Percentiles rank a stretch among this genome's conserved stretches.
Conservation (phyloP, 169 alveolate species). For the Plasmodium cynomolgi region DNA sequence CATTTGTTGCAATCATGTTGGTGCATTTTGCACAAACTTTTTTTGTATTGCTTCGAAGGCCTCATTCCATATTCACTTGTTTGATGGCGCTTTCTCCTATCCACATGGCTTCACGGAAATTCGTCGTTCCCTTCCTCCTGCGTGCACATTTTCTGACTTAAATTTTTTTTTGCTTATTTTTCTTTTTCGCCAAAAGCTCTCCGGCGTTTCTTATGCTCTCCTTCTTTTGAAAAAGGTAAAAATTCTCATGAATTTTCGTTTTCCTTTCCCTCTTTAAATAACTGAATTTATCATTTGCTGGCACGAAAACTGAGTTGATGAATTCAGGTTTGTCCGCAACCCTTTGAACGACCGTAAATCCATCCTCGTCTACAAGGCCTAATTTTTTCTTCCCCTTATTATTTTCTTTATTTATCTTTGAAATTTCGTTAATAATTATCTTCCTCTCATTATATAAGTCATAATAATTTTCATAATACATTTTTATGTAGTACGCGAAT, state of each 20-base stretch:
- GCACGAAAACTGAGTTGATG: constrained; percentile 45
- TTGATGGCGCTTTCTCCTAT: neutral
- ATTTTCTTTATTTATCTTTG: constrained; percentile 41
- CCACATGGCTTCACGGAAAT: neutral
- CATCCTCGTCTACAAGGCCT: constrained; percentile 40
- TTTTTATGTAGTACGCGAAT: constrained; percentile 11
- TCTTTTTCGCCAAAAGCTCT: neutral
- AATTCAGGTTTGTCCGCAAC: constrained; percentile 30
- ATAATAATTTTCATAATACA: constrained; percentile 45
- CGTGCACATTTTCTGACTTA: neutral
- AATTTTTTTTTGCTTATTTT: neutral
- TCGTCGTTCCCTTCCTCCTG: neutral
- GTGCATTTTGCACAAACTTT: neutral
- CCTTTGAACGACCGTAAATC: constrained; percentile 68
- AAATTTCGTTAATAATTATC: constrained; percentile 48
- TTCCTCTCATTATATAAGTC: constrained; percentile 48
- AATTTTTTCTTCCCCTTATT: constrained; percentile 9
- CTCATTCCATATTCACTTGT: neutral
- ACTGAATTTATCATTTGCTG: constrained; percentile 12
- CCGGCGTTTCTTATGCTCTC: constrained; percentile 7
- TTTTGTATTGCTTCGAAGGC: neutral
- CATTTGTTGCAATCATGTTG: neutral
- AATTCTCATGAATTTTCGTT: constrained; percentile 48
- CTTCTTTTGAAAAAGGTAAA: constrained; percentile 63
- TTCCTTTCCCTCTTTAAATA: constrained; percentile 51